phyloP scores from a whole-genome alignment of 129 eudicot species.

The Tagetes patula region DNA sequence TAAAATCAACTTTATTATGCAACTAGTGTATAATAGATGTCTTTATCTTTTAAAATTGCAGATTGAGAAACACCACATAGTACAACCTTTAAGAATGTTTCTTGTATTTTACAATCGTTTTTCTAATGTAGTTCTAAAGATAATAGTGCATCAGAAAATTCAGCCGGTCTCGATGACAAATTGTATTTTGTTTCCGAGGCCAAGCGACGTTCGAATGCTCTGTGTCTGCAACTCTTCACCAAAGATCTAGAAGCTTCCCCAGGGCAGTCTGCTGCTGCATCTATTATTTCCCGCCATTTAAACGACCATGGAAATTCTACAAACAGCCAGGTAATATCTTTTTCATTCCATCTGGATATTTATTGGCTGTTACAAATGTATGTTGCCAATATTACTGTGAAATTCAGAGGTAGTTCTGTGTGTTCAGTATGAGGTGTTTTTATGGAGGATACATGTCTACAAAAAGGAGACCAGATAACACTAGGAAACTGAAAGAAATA shows the following conservation, averaged over 20 bases:
- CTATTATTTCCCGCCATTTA: slow-evolving; percentile 72
- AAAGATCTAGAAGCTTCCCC: slow-evolving; percentile 82
- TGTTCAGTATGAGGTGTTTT: background rate
- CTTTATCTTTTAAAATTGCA: slow-evolving; percentile 14
- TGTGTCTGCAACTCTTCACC: slow-evolving; percentile 76
- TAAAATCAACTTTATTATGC: background rate
- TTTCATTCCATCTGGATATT: slow-evolving; percentile 8
- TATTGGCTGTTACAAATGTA: background rate
- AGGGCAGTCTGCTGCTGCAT: slow-evolving; percentile 89
- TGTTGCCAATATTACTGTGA: slow-evolving; percentile 11
- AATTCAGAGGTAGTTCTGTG: background rate
- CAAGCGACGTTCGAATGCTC: slow-evolving; percentile 78
- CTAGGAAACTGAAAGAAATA: background rate
- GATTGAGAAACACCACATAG: slow-evolving; percentile 19
- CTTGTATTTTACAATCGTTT: slow-evolving; percentile 21
- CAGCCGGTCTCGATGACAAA: slow-evolving; percentile 66
- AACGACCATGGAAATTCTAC: slow-evolving; percentile 54
- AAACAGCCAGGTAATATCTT: slow-evolving; percentile 35
- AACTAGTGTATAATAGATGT: slow-evolving; percentile 19
- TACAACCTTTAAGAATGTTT: slow-evolving; percentile 20
- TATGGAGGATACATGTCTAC: background rate
- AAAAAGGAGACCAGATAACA: background rate
- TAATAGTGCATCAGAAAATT: slow-evolving; percentile 58
- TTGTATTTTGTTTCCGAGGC: slow-evolving; percentile 77
- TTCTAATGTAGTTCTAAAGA: slow-evolving; percentile 45